Evolutionary conservation across 306 rosid species (phyloP), one percentile per base, ranked within the genome.

Genomic region (Acacia acuminata): DNA sequence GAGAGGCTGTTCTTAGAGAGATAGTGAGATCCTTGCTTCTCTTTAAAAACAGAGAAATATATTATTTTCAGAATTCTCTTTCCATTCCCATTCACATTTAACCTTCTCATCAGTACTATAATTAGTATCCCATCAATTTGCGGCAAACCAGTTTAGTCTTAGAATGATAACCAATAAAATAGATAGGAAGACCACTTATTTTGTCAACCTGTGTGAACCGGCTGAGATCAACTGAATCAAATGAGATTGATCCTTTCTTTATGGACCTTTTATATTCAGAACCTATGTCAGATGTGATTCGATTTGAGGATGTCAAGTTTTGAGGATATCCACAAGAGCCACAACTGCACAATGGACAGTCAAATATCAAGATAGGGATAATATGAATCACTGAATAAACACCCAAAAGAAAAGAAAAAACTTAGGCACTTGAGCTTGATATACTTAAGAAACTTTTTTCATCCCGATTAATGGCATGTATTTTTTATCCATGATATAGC

Each of bases 311-410:
- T 27, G 82, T 84, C 81, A 90, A 84, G 66, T 90, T 88, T 86
- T 90, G 80, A 88, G 88, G 94, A 88, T 89, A 89, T 47, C 91
- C 92, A 81, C 92, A 90, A 77, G 91, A 89, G 74, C 93, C 93
- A 77, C 92, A 92, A 65, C 93, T 89, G 86, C 83, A 89, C 36
- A n/a, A 50, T 51, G 63, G 71, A 68, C 77, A 53, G 61, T 32
- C 83, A 66, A 86, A 71, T 63, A 22, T 71, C 81, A 85, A 63
- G 69, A 79, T 77, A 74, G 58, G 70, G 51, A 7, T 22, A 44
- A 71, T 30, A 68, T 65, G 51, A 67, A 79, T 43, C 76, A 81
- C 4, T 71, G 17, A 67, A 82, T 56, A 71, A 56, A 64, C 3
- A 34, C 22, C 16, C 30, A 43, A 56, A 30, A 34, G 7, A 42